A percentile compares a stretch with the other conserved stretches of the same genome.
Conservation (phyloP, 2,329 filamentous ascomycete species). For the Trichophaea hybrida region DNA sequence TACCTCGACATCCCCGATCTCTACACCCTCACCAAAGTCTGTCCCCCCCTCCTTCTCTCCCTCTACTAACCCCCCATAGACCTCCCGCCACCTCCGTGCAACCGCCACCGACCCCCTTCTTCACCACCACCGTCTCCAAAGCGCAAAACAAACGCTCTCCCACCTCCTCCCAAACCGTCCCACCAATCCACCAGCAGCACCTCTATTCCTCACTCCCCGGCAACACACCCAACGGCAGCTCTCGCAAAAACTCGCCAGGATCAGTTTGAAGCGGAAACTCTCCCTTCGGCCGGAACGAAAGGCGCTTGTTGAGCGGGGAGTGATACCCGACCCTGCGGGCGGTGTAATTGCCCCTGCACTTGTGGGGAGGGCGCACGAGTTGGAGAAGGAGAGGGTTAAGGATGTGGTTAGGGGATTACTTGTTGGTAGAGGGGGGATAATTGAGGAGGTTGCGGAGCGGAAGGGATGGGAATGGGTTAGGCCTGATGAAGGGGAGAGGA, state of each 20-base stretch:
- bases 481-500: slow-evolving; percentile 12
- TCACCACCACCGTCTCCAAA: slow-evolving; percentile 47
- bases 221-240: slow-evolving; percentile 50
- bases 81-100: slow-evolving; percentile 46
- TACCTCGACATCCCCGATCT: slow-evolving; percentile 37
- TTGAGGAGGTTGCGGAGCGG: slow-evolving; percentile 40
- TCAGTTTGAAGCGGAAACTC: slow-evolving; percentile 49
- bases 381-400: slow-evolving; percentile 55
- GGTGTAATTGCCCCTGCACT: slow-evolving; percentile 40
- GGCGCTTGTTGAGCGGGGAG: slow-evolving; percentile 46
- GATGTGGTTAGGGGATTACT: slow-evolving; percentile 52
- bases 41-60: slow-evolving; percentile 8
- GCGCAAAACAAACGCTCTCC: slow-evolving; percentile 41
- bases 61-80: slow-evolving; percentile 32
- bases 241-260: slow-evolving; percentile 48
- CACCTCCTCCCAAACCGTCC: slow-evolving; percentile 43
- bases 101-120: slow-evolving; percentile 52
- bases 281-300: slow-evolving; percentile 45
- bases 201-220: slow-evolving; percentile 53
- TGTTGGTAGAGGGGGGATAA: slow-evolving; percentile 32
- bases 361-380: slow-evolving; percentile 46
- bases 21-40: slow-evolving; percentile 33
- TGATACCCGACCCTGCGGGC: slow-evolving; percentile 39
- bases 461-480: slow-evolving; percentile 32
- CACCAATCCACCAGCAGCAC: slow-evolving; percentile 46